Conservation (phyloP, 345 rosid species). For the Populus alba region DNA sequence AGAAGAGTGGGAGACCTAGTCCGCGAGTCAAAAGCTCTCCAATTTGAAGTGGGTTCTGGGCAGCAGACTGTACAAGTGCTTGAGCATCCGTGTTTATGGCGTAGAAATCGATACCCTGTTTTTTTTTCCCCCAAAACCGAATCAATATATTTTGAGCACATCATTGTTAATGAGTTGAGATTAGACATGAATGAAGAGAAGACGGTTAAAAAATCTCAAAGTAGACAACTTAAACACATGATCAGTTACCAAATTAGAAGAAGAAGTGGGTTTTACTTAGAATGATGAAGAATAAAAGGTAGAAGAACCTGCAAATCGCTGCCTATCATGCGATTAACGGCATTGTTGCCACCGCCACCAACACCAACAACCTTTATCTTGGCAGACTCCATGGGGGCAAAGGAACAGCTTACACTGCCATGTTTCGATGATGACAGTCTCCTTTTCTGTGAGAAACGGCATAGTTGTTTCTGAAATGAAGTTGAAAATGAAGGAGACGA, state of each 20-base stretch:
- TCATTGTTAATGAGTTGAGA: too few relatives aligned
- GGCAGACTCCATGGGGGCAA: conserved; percentile 70
- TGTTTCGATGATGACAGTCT: conserved; percentile 29
- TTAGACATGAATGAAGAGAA: too few relatives aligned
- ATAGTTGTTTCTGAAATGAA: conserved; percentile 11
- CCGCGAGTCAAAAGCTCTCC: conserved; percentile 98
- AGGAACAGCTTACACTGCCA: conserved; percentile 57
- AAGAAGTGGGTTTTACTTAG: not conserved
- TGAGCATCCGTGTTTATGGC: conserved; percentile 95
- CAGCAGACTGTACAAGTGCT: conserved; percentile 81
- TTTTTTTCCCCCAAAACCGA: not conserved
- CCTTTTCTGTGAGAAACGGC: conserved; percentile 8
- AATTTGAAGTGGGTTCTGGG: conserved; percentile 80
- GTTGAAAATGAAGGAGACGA: conserved; percentile 35
- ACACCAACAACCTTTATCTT: conserved; percentile 92
- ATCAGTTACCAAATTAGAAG: not conserved
- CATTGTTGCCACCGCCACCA: conserved; percentile 99
- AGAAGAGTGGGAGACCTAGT: conserved; percentile 52
- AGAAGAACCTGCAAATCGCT: conserved; percentile 75
- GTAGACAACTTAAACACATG: too few relatives aligned
- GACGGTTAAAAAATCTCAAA: too few relatives aligned
- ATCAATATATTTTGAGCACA: not conserved
- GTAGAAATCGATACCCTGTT: conserved; percentile 86
- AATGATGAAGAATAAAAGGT: not conserved
- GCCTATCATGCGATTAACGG: conserved; percentile 96